Conservation (phyloP, 306 rosid species). For the Purshia tridentata region DNA sequence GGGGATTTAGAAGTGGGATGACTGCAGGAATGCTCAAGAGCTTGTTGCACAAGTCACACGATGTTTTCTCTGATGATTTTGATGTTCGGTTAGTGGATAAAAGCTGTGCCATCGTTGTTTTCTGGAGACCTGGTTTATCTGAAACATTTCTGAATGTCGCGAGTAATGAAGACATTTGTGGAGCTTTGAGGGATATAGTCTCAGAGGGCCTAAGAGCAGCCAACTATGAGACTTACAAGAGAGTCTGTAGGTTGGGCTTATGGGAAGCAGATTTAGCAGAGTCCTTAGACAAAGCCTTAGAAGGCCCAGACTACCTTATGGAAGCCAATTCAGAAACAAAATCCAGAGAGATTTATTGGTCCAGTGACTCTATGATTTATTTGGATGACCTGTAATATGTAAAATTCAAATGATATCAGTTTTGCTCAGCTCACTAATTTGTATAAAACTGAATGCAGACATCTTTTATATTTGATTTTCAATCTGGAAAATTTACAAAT, state of each 20-base stretch:
- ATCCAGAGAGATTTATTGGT: conserved; percentile 44
- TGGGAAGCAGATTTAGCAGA: conserved; percentile 71
- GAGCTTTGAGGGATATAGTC: conserved; percentile 53
- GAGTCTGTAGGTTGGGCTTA: conserved; percentile 47
- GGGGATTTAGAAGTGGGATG: conserved; percentile 67
- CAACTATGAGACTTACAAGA: conserved; percentile 55
- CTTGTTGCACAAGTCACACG: conserved; percentile 47
- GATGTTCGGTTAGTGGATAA: conserved; percentile 68
- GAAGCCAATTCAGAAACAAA: conserved; percentile 35
- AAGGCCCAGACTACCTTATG: conserved; percentile 16
- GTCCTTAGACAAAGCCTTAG: conserved; percentile 54
- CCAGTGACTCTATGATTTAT: conserved; percentile 45
- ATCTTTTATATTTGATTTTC: too few relatives aligned
- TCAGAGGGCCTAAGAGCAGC: conserved; percentile 66
- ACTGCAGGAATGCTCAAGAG: conserved; percentile 63
- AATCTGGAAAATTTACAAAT: too few relatives aligned
- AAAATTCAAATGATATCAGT: conserved; percentile 8
- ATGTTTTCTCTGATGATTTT: conserved; percentile 57
- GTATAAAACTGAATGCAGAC: not conserved
- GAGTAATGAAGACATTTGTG: conserved; percentile 38
- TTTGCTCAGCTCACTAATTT: not conserved
- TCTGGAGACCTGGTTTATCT: conserved; percentile 59
- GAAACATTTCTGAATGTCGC: conserved; percentile 43
- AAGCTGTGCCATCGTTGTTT: conserved; percentile 76
- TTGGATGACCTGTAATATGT: conserved; percentile 53